phyloP scores from a whole-genome alignment of 495 filamentous ascomycete species.

The Beverwykella pulmonaria region DNA sequence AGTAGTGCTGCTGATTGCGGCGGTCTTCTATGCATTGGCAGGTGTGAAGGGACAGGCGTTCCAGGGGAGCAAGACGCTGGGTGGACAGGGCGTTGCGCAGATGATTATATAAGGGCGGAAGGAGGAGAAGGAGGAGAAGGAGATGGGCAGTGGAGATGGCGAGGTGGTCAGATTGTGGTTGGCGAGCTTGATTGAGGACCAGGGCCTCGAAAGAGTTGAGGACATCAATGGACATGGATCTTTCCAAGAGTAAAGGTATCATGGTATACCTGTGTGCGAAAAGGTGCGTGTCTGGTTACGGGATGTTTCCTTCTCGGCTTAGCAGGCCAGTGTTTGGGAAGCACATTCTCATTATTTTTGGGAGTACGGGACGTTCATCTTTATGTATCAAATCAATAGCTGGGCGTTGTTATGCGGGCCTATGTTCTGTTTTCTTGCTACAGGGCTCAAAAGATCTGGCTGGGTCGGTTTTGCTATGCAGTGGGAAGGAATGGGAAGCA shows the following conservation, averaged over 20 bases:
- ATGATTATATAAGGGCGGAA: slow-evolving; percentile 82
- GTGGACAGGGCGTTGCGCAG: slow-evolving; percentile 90
- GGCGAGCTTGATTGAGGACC: background rate
- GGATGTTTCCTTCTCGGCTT: background rate
- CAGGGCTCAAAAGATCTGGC: background rate
- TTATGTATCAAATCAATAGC: slow-evolving; percentile 27
- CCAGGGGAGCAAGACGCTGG: slow-evolving; percentile 93
- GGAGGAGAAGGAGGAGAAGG: background rate
- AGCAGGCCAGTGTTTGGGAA: background rate
- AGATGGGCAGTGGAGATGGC: background rate
- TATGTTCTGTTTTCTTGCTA: background rate
- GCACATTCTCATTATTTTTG: too few species aligned
- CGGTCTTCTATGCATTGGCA: slow-evolving; percentile 79
- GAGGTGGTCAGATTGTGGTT: background rate
- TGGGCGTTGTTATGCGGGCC: slow-evolving; percentile 19
- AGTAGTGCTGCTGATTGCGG: slow-evolving; percentile 75
- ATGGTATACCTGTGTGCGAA: background rate
- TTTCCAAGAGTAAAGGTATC: too few species aligned
- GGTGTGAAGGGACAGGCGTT: slow-evolving; percentile 91
- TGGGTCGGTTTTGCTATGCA: background rate
- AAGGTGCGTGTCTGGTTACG: background rate
- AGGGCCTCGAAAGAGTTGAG: too few species aligned
- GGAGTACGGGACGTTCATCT: background rate
- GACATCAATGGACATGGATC: too few species aligned
- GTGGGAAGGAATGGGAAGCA: background rate